Percentiles rank a stretch among this genome's conserved stretches.
Evolutionary conservation across 352 stramenopile genomes (phyloP).

Genomic region (Globisporangium cystogenes): DNA sequence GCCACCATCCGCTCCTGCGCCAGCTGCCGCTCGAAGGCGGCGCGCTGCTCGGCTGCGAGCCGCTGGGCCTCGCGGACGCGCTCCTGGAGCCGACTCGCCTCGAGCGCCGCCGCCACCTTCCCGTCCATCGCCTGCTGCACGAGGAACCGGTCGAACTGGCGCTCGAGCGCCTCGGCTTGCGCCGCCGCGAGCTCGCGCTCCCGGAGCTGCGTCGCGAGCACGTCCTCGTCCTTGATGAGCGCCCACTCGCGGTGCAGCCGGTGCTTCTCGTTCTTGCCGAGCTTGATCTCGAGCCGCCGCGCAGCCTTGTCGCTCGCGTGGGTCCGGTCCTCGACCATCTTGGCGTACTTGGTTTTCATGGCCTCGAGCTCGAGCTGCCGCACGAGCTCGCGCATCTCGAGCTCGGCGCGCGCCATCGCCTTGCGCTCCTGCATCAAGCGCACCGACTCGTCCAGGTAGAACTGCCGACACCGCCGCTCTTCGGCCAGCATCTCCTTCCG

Average conservation of each 20-base stretch:
- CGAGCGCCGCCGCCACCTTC: slow-evolving; percentile 36
- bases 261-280: slow-evolving; percentile 75
- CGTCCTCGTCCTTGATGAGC: slow-evolving; percentile 60
- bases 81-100: slow-evolving; percentile 34
- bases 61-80: slow-evolving; percentile 41
- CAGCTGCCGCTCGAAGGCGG: slow-evolving; percentile 47
- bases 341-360: slow-evolving; percentile 73
- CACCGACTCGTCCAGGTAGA: slow-evolving; percentile 64
- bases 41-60: slow-evolving; percentile 32
- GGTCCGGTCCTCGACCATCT: slow-evolving; percentile 57
- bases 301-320: slow-evolving; percentile 59
- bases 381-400: slow-evolving; percentile 68
- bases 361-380: slow-evolving; percentile 55
- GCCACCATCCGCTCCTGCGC: slow-evolving; percentile 61
- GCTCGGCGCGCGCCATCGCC: slow-evolving; percentile 50
- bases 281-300: slow-evolving; percentile 70
- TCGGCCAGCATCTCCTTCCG: slow-evolving; percentile 67
- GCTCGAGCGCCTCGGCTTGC: slow-evolving; percentile 38
- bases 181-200: slow-evolving; percentile 36
- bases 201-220: slow-evolving; percentile 48
- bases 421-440: slow-evolving; percentile 58
- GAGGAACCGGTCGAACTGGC: slow-evolving; percentile 58
- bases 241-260: slow-evolving; percentile 65
- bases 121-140: slow-evolving; percentile 52
- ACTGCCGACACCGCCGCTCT: slow-evolving; percentile 48